These are phyloP conservation scores for Cutaneotrichosporon sp. DNA, from an alignment of 1,284 basidiomycete species.

Conservation along the genomic window DNA sequence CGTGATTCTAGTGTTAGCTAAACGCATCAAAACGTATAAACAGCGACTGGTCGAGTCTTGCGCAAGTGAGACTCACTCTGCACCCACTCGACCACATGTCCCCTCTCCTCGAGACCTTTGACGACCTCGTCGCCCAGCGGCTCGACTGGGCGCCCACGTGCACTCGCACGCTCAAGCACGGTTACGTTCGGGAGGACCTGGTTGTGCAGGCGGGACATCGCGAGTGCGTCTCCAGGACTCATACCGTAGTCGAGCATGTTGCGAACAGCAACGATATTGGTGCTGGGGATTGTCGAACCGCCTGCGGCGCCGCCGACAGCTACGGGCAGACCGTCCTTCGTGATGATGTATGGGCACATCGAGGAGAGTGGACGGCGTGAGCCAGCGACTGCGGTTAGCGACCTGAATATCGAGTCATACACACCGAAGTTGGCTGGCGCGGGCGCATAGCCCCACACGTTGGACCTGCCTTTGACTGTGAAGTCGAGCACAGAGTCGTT, in stretches of 20 bases:
- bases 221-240: constrained; percentile 26
- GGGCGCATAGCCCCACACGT: constrained; percentile 40
- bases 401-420: constrained; percentile 5
- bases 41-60: no score
- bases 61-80: constrained; percentile 10
- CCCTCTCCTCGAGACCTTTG: constrained; percentile 21
- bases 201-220: constrained; percentile 34
- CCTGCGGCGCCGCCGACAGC: constrained; percentile 39
- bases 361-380: constrained; percentile 41
- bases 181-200: constrained; percentile 39
- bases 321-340: constrained; percentile 17
- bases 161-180: constrained; percentile 23
- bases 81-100: constrained; percentile 32
- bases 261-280: constrained; percentile 35
- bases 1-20: constrained; percentile 10
- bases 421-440: constrained; percentile 31
- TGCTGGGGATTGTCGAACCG: constrained; percentile 42
- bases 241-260: constrained; percentile 34
- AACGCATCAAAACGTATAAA: not conserved
- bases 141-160: constrained; percentile 20
- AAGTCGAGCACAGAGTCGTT: constrained; percentile 48
- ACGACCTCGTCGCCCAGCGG: constrained; percentile 25
- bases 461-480: constrained; percentile 32
- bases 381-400: constrained; percentile 20
- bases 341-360: constrained; percentile 41